Evolutionary conservation across 352 stramenopile genomes (phyloP), one percentile per base, ranked within the genome.

Genomic region (Phytophthora brassicae): DNA sequence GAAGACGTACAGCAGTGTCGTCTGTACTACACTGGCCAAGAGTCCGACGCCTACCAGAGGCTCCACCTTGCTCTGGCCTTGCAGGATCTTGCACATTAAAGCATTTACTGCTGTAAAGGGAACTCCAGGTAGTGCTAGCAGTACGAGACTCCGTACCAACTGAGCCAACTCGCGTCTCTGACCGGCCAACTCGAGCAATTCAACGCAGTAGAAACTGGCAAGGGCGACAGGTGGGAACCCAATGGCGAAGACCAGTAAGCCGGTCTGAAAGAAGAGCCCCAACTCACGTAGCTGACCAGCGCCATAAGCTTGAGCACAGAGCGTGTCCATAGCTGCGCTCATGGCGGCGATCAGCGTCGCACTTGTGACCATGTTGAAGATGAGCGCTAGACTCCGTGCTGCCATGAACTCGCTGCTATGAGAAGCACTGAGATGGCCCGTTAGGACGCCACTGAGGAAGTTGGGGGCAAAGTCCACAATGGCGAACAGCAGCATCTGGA

Each of bases 281-380:
- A 97, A 89, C 57, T 94, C 83, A 43, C 80, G 74, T 31, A 92
- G 72, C 66, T 94, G 89, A 42, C 86, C 86, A n/a, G 89, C 88
- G 39, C 89, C 86, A 50, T 89, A 90, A 20, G 88, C 85, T 41
- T 95, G 81, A 11, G 84, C 75, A 35, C 87, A 96, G 9, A 97
- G 74, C 39, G 89, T 97, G 62, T 97, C 88, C 84, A 97, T 95
- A 26, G 89, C 89, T 19, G 84, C 89, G 33, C 86, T 81, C 47
- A 97, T 86, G 22, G 84, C 85, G 20, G 94, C 81, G 44, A 88
- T 91, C 14, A 92, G 71, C 7, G 87, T 91, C 64, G 89, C 86
- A 26, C 77, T 88, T 8, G 84, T 90, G 56, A 97, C 62, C 74
- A 95, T 92, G 47, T 88, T 74, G 59, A 94, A 95, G 64, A 93